Evolutionary conservation across 768 basidiomycete species (phyloP).

Genomic region (Pisolithus sp.): DNA sequence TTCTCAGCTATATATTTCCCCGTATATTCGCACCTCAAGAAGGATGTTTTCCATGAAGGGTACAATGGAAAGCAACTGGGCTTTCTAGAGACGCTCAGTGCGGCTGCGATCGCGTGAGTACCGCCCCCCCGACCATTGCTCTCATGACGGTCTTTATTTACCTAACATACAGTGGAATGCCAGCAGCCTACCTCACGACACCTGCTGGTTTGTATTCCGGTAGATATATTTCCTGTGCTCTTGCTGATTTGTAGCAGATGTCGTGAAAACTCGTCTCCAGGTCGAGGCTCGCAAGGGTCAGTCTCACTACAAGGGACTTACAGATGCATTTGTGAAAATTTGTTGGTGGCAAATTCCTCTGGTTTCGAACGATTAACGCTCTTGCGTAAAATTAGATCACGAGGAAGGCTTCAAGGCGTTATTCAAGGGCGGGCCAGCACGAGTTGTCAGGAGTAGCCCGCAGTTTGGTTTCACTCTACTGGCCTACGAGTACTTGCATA

Average conservation of each 20-base stretch:
- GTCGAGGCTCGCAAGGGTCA: constrained; percentile 89
- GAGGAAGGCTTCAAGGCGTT: constrained; percentile 88
- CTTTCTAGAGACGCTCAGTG: constrained; percentile 80
- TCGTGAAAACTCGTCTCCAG: constrained; percentile 95
- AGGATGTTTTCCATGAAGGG: constrained; percentile 92
- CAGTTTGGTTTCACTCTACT: constrained; percentile 94
- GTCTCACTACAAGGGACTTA: constrained; percentile 83
- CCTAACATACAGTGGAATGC: constrained; percentile 74
- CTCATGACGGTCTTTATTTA: constrained; percentile 21
- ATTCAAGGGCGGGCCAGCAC: constrained; percentile 89
- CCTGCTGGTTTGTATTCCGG: constrained; percentile 61
- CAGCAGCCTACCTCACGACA: constrained; percentile 89
- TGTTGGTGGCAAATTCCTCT: constrained; percentile 41
- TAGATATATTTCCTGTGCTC: constrained; percentile 3
- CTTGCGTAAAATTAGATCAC: constrained; percentile 44
- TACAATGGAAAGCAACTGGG: constrained; percentile 89
- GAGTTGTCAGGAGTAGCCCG: constrained; percentile 80
- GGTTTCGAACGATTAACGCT: not conserved
- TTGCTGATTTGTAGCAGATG: constrained; percentile 49
- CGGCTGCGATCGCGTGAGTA: constrained; percentile 78
- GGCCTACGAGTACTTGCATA: constrained; percentile 69
- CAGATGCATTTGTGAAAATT: constrained; percentile 87
- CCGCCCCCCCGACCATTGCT: constrained; percentile 4
- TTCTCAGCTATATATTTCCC: constrained; percentile 94
- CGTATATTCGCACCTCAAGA: constrained; percentile 84